phyloP scores from a whole-genome alignment of 2,329 filamentous ascomycete species.

The Penicillium sp. region DNA sequence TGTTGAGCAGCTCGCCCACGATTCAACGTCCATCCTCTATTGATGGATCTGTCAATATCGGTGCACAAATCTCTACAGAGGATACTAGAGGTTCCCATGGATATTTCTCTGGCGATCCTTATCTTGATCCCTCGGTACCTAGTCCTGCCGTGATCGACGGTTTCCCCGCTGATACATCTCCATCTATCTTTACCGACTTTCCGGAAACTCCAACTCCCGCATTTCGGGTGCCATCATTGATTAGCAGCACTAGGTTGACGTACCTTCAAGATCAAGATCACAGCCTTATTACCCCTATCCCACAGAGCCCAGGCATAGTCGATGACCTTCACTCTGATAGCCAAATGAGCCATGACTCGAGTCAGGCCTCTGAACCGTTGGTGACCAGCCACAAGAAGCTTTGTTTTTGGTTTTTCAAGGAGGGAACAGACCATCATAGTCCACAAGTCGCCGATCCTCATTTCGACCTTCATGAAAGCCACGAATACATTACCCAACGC shows the following conservation, averaged over 20 bases:
- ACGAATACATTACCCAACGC: background rate
- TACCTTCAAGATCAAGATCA: background rate
- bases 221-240: no score
- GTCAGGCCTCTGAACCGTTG: conserved; percentile 2
- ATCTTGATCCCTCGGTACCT: background rate
- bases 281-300: background rate
- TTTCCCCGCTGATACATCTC: background rate
- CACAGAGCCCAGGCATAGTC: background rate
- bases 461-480: background rate
- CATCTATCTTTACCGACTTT: rapidly evolving
- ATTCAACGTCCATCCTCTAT: background rate
- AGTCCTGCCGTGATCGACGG: background rate
- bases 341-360: background rate
- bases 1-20: background rate
- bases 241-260: background rate
- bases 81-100: no score
- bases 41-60: background rate
- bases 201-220: background rate
- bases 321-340: background rate
- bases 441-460: no score
- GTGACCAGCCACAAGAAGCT: conserved; percentile 24
- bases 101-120: background rate
- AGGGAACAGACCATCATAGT: background rate
- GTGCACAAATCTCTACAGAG: background rate
- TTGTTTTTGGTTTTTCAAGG: conserved; percentile 31